A percentile compares a stretch with the other conserved stretches of the same genome.
phyloP scores from a whole-genome alignment of 305 asterid genomes.

The Rubia occidens region DNA sequence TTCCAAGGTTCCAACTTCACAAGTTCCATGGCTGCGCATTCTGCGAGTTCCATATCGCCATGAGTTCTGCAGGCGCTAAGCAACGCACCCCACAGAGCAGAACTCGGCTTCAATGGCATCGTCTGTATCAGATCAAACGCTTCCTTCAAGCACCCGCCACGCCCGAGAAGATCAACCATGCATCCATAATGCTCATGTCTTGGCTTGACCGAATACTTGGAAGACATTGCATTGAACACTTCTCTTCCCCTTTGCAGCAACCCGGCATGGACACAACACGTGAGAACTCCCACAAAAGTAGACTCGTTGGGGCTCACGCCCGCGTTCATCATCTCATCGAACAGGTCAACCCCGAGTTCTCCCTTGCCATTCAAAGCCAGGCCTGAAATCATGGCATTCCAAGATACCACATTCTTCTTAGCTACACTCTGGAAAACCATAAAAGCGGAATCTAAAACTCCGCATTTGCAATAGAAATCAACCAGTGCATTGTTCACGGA shows the following conservation, averaged over 20 bases:
- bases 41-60: conserved; percentile 45
- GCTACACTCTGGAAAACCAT: no score
- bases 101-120: conserved; percentile 51
- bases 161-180: conserved; percentile 59
- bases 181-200: conserved; percentile 61
- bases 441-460: no score
- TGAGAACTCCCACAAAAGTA: conserved; percentile 47
- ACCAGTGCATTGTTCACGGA: conserved; percentile 49
- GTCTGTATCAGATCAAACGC: conserved; percentile 39
- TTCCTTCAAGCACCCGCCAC: conserved; percentile 45
- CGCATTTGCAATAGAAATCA: conserved; percentile 51
- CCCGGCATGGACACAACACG: conserved; percentile 64
- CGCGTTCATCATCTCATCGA: conserved; percentile 40
- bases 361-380: conserved; percentile 54
- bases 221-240: conserved; percentile 37
- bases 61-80: conserved; percentile 44
- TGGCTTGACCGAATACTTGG: conserved; percentile 29
- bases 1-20: conserved; percentile 53
- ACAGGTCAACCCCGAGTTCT: conserved; percentile 38
- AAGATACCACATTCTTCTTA: conserved; percentile 41
- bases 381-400: conserved; percentile 52
- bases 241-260: conserved; percentile 42
- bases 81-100: conserved; percentile 61
- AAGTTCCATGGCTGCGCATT: conserved; percentile 45
- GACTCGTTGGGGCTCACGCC: conserved; percentile 39